Base-by-base conservation (phyloP, 2,329 filamentous ascomycete genomes). In the Lecanosticta acicola region DNA sequence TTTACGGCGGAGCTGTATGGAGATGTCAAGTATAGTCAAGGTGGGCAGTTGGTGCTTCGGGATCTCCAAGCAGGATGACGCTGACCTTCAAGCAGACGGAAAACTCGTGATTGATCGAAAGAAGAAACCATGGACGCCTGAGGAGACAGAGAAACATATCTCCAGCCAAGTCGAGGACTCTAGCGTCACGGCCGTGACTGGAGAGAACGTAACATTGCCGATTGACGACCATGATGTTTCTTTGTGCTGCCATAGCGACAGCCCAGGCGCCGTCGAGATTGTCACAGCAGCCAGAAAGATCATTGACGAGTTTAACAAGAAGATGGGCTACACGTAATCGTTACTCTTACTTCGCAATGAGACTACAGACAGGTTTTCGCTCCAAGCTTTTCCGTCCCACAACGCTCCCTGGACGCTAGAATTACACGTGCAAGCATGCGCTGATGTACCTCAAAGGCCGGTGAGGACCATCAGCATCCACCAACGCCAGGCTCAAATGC, bases 81-180 rank as follows among this genome's bases (percentile, higher is more conserved):
- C 35, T 37, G 16, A 37, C n/a, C n/a, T 37, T 16, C 5, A 19
- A 29, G 24, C 63, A 5, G 71, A 76, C 45, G 69, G 68, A 10
- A 75, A 67, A 45, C 60, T 79, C 32, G 71, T 79, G 2, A 78
- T 79, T 57, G 76, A 78, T 51, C 68, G 78, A 24, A 78, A 79
- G 66, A 80, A 80, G 66, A 77, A 79, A 68, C 59, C 69, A 7
- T 72, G 69, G 69, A 65, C 66, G 34, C 54, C 62, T 1, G 67
- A 70, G 34, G 69, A 72, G 42, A 67, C 60, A 5, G 62, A 66
- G 48, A 63, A 59, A 43, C 70, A 72, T 29, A 65, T 72, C 36
- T 59, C 58, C 18, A 59, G 58, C 16, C 70, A 71, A 43, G 59
- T 72, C 3, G 64, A 70, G 26, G 62, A 64, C 39, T 65, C 63